Evolutionary conservation across 169 alveolate genomes (phyloP).

Genomic region (Plasmodium malariae): DNA sequence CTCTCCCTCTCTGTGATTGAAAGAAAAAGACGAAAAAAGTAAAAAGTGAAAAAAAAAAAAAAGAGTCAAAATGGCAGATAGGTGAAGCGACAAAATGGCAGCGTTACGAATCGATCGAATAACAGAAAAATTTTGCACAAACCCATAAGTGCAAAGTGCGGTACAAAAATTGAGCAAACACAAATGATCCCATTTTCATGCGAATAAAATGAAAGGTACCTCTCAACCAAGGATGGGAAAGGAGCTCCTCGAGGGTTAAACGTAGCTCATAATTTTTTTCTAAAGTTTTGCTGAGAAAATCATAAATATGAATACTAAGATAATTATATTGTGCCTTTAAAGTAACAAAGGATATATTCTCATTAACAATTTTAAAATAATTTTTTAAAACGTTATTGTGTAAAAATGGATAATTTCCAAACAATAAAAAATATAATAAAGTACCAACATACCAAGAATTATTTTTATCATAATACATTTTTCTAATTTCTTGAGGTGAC

Average conservation of each 20-base stretch:
- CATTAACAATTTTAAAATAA: constrained; percentile 16
- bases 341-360: constrained; percentile 26
- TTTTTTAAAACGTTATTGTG: constrained; percentile 25
- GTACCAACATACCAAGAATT: constrained; percentile 74
- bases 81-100: no score
- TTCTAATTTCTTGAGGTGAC: constrained; percentile 69
- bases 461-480: constrained; percentile 42
- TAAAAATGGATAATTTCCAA: constrained; percentile 57
- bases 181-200: no score
- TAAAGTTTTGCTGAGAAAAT: constrained; percentile 21
- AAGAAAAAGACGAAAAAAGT: no score
- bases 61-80: background rate
- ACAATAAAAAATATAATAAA: constrained; percentile 33
- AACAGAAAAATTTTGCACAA: no score
- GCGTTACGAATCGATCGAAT: no score
- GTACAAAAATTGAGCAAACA: no score
- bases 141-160: no score
- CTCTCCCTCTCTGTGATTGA: constrained; percentile 22
- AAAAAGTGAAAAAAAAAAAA: constrained; percentile 19
- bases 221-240: constrained; percentile 65
- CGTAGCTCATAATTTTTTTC: constrained; percentile 52
- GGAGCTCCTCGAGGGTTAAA: constrained; percentile 5
- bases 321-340: constrained; percentile 22
- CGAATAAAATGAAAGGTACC: background rate
- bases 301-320: constrained; percentile 1